Conservation (phyloP, 495 filamentous ascomycete genomes). For the Friedmanniomyces simplex region DNA sequence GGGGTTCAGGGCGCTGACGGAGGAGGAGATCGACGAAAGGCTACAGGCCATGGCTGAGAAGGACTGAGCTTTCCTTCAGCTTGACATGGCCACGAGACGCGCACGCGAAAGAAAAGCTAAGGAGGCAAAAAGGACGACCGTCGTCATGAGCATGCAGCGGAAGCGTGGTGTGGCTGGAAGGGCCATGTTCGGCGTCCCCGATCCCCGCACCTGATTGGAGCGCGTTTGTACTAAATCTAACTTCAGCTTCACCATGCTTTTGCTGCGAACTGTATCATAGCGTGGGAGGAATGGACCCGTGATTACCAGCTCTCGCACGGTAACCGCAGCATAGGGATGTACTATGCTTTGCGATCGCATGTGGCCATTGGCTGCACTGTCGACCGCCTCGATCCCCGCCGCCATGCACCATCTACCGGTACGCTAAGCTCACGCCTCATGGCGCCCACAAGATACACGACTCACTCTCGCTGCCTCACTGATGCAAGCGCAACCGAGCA, state of each 20-base stretch:
- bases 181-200: background rate
- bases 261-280: slow-evolving; percentile 2
- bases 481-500: background rate
- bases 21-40: slow-evolving; percentile 96
- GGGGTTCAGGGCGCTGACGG: slow-evolving; percentile 77
- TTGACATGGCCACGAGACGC: background rate
- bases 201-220: background rate
- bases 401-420: background rate
- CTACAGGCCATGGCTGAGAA: slow-evolving; percentile 97
- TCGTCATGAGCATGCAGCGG: background rate
- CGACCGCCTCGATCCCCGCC: background rate
- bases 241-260: background rate
- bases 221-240: background rate
- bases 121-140: background rate
- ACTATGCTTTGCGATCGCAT: background rate
- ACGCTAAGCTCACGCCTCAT: background rate
- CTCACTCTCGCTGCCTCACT: background rate
- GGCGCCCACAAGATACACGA: background rate
- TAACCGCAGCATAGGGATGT: background rate
- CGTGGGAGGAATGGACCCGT: background rate
- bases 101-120: background rate
- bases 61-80: slow-evolving; percentile 51
- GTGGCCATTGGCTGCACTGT: background rate
- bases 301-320: background rate
- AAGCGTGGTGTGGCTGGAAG: background rate